Evolutionary conservation across 345 rosid species (phyloP).

Genomic region (Xanthoceras sorbifolium): DNA sequence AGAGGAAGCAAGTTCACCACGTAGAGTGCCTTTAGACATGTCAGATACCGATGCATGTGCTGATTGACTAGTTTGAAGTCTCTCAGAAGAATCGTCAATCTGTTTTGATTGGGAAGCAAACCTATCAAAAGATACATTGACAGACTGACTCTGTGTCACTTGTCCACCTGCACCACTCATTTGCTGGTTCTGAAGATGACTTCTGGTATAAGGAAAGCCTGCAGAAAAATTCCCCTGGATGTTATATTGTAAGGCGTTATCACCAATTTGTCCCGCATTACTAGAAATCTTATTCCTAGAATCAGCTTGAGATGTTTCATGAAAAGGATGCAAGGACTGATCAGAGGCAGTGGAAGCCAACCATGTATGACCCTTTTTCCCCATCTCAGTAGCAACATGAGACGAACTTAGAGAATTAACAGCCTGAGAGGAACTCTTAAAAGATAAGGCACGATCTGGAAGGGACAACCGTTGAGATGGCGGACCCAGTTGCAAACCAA

Average conservation of each 20-base stretch:
- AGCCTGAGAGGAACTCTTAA: constrained; percentile 42
- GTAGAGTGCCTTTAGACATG: constrained; percentile 23
- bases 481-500: constrained; percentile 77
- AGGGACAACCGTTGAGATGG: constrained; percentile 64
- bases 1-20: constrained; percentile 37
- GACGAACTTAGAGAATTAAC: constrained; percentile 31
- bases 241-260: constrained; percentile 23
- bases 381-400: constrained; percentile 38
- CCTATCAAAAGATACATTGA: constrained; percentile 37
- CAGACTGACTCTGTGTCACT: constrained; percentile 31
- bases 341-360: constrained; percentile 47
- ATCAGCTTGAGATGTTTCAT: constrained; percentile 45
- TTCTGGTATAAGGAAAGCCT: constrained; percentile 52
- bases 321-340: constrained; percentile 41
- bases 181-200: constrained; percentile 44
- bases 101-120: constrained; percentile 42
- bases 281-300: constrained; percentile 34
- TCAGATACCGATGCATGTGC: constrained; percentile 28
- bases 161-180: constrained; percentile 39
- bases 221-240: constrained; percentile 33
- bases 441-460: constrained; percentile 37
- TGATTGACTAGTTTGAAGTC: constrained; percentile 48
- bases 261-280: constrained; percentile 37
- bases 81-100: constrained; percentile 42
- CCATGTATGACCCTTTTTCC: constrained; percentile 44